Evolutionary conservation across 2,329 filamentous ascomycete species (phyloP).

Genomic region (Calonectria naviculata): DNA sequence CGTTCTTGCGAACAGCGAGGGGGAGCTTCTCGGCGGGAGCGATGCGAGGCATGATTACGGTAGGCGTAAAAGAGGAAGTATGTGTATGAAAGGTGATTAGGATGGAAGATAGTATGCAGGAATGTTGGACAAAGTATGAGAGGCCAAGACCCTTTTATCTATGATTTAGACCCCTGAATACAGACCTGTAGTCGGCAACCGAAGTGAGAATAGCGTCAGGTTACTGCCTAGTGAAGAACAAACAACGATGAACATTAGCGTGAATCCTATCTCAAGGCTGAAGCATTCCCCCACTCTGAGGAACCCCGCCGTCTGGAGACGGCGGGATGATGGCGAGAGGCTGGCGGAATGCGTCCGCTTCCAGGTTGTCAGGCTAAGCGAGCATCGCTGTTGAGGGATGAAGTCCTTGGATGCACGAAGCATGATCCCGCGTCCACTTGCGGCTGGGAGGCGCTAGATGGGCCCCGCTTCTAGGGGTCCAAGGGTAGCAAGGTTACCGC

Average conservation of each 20-base stretch:
- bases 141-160: slow-evolving; percentile 11
- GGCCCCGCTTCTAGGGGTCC: background rate
- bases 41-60: slow-evolving; percentile 44
- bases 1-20: slow-evolving; percentile 62
- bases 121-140: background rate
- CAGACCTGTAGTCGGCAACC: slow-evolving; percentile 4
- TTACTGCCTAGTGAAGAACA: slow-evolving; percentile 1
- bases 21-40: slow-evolving; percentile 62
- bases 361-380: slow-evolving; percentile 9
- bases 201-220: slow-evolving; percentile 10
- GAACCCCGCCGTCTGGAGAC: background rate
- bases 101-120: background rate
- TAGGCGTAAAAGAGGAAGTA: background rate
- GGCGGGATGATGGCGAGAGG: background rate
- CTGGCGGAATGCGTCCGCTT: background rate
- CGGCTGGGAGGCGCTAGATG: slow-evolving; percentile 2
- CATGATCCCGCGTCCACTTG: background rate
- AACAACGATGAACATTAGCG: background rate
- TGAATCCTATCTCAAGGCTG: background rate
- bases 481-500: slow-evolving; percentile 4
- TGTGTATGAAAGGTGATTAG: background rate
- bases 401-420: background rate
- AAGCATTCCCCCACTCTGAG: background rate
- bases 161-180: slow-evolving; percentile 13
- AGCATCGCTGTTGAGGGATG: background rate